These are phyloP conservation scores for Didymella lethalis DNA, from an alignment of 2,329 filamentous ascomycete genomes.

Conservation along the genomic window DNA sequence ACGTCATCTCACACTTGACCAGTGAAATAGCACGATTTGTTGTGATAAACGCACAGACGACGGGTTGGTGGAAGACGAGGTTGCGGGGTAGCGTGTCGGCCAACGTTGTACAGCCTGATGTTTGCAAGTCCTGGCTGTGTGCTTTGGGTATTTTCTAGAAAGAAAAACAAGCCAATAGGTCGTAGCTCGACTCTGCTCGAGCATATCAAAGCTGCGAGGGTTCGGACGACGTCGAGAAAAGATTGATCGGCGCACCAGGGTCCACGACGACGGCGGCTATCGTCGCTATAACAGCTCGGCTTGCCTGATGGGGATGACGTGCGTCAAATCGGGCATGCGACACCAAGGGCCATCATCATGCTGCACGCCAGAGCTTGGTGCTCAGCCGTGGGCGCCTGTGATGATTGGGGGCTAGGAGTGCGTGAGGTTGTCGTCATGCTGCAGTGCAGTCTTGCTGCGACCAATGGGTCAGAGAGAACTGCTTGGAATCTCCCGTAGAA, in stretches of 20 bases:
- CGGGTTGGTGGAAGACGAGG: conserved; percentile 14
- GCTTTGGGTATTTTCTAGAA: not conserved
- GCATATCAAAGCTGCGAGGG: not conserved
- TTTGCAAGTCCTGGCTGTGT: conserved; percentile 6
- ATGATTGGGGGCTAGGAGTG: conserved; percentile 1
- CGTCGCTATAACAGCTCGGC: conserved; percentile 26
- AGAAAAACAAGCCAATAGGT: too few relatives aligned
- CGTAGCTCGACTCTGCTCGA: not conserved
- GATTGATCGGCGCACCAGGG: conserved; percentile 17
- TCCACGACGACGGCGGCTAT: conserved; percentile 30
- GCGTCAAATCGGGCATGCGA: conserved; percentile 33
- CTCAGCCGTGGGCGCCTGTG: conserved; percentile 4
- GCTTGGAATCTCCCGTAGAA: not conserved
- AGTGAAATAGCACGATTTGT: conserved; percentile 9
- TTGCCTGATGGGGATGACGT: conserved; percentile 22
- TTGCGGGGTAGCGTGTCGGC: conserved; percentile 33
- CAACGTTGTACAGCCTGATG: conserved; percentile 21
- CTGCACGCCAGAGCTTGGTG: conserved; percentile 19
- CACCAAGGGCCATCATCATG: conserved; percentile 13
- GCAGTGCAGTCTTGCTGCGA: not conserved
- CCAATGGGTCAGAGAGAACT: not conserved
- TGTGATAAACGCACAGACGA: conserved; percentile 21
- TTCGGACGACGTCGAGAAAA: conserved; percentile 13
- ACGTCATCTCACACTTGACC: conserved; percentile 18
- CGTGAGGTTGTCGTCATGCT: conserved; percentile 4